Evolutionary conservation across 2,329 filamentous ascomycete genomes (phyloP).

Genomic region (Apiospora rasikravindrae): DNA sequence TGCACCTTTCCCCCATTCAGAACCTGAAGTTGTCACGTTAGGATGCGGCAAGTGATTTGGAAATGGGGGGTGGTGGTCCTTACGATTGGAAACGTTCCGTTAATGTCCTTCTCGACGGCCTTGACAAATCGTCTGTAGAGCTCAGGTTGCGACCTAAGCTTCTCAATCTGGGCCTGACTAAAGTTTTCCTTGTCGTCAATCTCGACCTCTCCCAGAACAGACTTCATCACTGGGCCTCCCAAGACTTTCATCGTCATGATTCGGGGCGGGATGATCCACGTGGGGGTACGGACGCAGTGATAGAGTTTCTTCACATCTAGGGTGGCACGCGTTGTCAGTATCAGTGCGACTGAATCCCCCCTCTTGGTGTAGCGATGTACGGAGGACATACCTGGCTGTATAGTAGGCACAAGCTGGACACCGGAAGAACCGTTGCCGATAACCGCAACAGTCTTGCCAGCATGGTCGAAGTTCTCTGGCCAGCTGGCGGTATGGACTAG

Average conservation of each 20-base stretch:
- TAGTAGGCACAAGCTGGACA: slow-evolving; percentile 57
- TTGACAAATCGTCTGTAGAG: slow-evolving; percentile 54
- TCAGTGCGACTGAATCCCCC: neutral
- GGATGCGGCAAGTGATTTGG: slow-evolving; percentile 19
- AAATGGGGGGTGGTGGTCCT: slow-evolving; percentile 23
- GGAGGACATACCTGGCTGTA: slow-evolving; percentile 47
- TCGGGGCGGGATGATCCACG: slow-evolving; percentile 48
- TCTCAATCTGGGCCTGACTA: slow-evolving; percentile 49
- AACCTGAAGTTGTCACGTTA: slow-evolving; percentile 33
- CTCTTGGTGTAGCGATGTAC: neutral
- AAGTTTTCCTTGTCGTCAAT: slow-evolving; percentile 51
- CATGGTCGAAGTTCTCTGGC: slow-evolving; percentile 54
- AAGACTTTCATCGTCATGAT: slow-evolving; percentile 44
- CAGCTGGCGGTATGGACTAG: slow-evolving; percentile 60
- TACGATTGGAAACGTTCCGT: slow-evolving; percentile 49
- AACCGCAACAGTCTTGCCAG: slow-evolving; percentile 58
- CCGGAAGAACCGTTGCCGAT: slow-evolving; percentile 63
- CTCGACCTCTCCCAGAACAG: slow-evolving; percentile 44
- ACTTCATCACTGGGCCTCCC: slow-evolving; percentile 41
- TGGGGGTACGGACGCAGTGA: slow-evolving; percentile 49
- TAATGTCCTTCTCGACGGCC: slow-evolving; percentile 51
- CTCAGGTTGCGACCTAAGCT: slow-evolving; percentile 51
- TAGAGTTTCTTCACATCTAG: slow-evolving; percentile 45
- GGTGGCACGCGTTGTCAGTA: neutral
- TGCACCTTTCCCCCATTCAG: slow-evolving; percentile 48